These are phyloP conservation scores for Phalaenopsis aphrodite DNA, from an alignment of 106 monocot species.

Conservation along the genomic window DNA sequence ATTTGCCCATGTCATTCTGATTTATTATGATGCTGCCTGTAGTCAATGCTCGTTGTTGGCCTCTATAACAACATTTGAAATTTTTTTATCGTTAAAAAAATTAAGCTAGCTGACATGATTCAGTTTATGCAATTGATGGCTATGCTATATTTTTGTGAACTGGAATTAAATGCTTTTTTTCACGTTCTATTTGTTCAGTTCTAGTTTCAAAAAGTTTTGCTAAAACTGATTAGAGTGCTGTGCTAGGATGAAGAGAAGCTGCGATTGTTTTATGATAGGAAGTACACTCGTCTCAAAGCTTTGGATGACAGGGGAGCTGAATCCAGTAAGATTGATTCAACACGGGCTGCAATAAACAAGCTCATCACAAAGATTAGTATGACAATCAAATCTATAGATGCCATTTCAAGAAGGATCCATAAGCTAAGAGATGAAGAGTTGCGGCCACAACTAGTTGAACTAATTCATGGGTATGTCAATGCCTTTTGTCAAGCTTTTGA, in stretches of 20 bases:
- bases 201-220: not conserved
- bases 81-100: not conserved
- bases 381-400: constrained; percentile 51
- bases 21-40: not conserved
- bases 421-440: constrained; percentile 75
- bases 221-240: constrained; percentile 29
- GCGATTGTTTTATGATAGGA: constrained; percentile 51
- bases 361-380: constrained; percentile 51
- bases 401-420: constrained; percentile 69
- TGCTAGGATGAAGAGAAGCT: constrained; percentile 79
- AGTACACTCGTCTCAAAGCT: constrained; percentile 56
- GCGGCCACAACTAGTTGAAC: constrained; percentile 41
- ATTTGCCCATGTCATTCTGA: not conserved
- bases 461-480: constrained; percentile 57
- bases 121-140: not conserved
- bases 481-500: not conserved
- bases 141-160: not conserved
- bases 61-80: not conserved
- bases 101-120: not conserved
- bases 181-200: not conserved
- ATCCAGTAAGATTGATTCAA: constrained; percentile 49
- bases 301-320: constrained; percentile 71
- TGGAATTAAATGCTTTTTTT: not conserved
- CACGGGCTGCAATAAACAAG: constrained; percentile 30
- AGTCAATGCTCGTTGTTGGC: not conserved